Base-by-base conservation (phyloP, 202 grass and related monocot genomes). In the Musa balbisiana region DNA sequence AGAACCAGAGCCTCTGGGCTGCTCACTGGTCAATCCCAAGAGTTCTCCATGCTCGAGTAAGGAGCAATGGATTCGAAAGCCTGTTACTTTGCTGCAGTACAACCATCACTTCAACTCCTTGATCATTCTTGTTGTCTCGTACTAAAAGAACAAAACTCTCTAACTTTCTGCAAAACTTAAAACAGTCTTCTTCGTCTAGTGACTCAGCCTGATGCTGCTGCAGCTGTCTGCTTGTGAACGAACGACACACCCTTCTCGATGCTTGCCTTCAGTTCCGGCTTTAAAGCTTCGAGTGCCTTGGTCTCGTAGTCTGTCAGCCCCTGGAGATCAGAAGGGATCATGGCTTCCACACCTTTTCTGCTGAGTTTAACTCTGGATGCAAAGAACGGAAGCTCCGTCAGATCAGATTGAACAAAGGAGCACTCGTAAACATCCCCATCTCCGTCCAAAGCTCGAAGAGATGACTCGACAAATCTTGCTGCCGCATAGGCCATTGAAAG, bases 401-500 rank as follows among this genome's bases (percentile, higher is more conserved):
- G 51, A 10, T 73, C 71, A 55, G 71, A 73, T 51, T 73, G 71
- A 26, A 73, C 13, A 21, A 73, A 73, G 21, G 71, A 73, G 21
- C 71, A 73, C 22, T 73, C 71, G 54, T 55, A 73, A 24, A 73
- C 71, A 73, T 73, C 71, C 19, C 17, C 71, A 17, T 73, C 71
- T 54, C 71, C 71, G 25, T 73, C 71, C 11, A 73, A 51, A 53
- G 71, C 71, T 14, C 71, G 52, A 22, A 73, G 71, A 54, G 71
- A 73, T 1, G 71, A 73, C 71, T 73, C 71, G 10, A 73, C 71
- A 55, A 73, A 73, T 73, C 71, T 73, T 3, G 71, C 71, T 53
- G 71, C 52, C 5, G 71, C 71, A 9, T 73, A 73, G 51, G 71
- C 71, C 71, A 73, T 73, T 4, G 71, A 73, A 8, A 73, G 71